Percentiles rank a stretch among this genome's conserved stretches.
Evolutionary conservation across 768 basidiomycete species (phyloP).

Genomic region (Amanita inopinata): DNA sequence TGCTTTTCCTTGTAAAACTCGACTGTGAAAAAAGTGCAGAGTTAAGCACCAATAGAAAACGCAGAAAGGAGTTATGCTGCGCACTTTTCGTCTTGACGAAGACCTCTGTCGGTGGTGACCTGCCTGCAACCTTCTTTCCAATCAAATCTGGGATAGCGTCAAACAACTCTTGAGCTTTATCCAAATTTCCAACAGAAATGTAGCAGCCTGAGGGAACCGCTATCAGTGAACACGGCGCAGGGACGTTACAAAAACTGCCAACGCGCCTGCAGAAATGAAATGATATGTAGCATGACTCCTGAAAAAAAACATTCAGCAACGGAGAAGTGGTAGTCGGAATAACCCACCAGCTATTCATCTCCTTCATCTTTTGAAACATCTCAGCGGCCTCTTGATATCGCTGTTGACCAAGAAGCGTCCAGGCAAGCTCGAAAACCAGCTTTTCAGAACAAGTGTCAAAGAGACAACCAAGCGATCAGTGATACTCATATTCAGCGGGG

Average conservation of each 20-base stretch:
- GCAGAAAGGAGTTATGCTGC: constrained; percentile 14
- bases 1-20: constrained; percentile 70
- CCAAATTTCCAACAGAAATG: constrained; percentile 42
- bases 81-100: constrained; percentile 69
- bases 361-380: constrained; percentile 51
- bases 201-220: constrained; percentile 41
- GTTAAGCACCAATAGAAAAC: not conserved
- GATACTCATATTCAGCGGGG: not conserved
- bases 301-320: not conserved
- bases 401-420: constrained; percentile 58
- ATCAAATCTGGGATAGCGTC: constrained; percentile 53
- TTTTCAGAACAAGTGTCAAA: constrained; percentile 15
- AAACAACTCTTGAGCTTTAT: constrained; percentile 50
- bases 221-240: not conserved
- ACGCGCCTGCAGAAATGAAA: constrained; percentile 59
- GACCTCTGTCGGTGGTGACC: constrained; percentile 64
- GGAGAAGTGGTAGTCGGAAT: not conserved
- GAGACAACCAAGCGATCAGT: not conserved
- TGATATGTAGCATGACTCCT: constrained; percentile 78
- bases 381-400: constrained; percentile 61
- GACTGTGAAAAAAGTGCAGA: constrained; percentile 35
- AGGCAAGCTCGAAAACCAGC: constrained; percentile 72
- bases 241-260: constrained; percentile 3
- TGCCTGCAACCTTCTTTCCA: constrained; percentile 54
- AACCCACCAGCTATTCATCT: constrained; percentile 60